Evolutionary conservation across 495 filamentous ascomycete genomes (phyloP), one percentile per base, ranked within the genome.

Genomic region (Cercophora samala): DNA sequence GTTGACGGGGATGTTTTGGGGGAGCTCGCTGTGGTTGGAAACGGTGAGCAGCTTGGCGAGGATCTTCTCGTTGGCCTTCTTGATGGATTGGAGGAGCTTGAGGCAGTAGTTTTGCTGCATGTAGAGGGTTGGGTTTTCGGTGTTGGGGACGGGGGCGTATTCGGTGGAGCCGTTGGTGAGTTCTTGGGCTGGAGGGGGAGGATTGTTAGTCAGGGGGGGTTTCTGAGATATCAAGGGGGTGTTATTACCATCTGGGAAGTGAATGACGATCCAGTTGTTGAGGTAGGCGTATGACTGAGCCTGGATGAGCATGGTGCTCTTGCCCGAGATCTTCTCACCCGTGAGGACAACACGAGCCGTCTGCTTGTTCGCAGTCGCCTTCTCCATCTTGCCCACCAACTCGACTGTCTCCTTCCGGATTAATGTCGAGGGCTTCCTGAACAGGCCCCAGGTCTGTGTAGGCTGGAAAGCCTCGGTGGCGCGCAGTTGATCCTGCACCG

Each of bases 401-500:
- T 91, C 84, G 69, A 92, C 76, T 32, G 89, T 91, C 79, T 96
- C 90, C 58, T 82, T 81, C 70, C 93, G 85, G 62, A 96, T 74
- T 68, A 99, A 79, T 37, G 86, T 86, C 58, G 88, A 88, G 18
- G 95, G 94, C 61, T 89, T 84, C 71, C 90, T 80, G 78, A 97
- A 99, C 72, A 96, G 80, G 26, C 83, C 84, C 95, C 95, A 99
- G 64, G 85, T 88, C 83, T 98, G 95, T 17, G 86, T 89, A n/a
- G 86, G 80, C 84, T 97, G 94, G 84, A 99, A 99, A 13, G 91
- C 93, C 70, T 95, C 90, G 67, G 88, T 82, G 22, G 86, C 88
- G 70, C 92, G 85, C 85, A 99, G 82, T 74, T 87, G 84, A 80
- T 96, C 92, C 24, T 96, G 81, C 64, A 90, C 80, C 1, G 79